Percentiles rank a stretch among this genome's conserved stretches.
Conservation (phyloP, 1,284 basidiomycete genomes). For the Gomphus bonarii region DNA sequence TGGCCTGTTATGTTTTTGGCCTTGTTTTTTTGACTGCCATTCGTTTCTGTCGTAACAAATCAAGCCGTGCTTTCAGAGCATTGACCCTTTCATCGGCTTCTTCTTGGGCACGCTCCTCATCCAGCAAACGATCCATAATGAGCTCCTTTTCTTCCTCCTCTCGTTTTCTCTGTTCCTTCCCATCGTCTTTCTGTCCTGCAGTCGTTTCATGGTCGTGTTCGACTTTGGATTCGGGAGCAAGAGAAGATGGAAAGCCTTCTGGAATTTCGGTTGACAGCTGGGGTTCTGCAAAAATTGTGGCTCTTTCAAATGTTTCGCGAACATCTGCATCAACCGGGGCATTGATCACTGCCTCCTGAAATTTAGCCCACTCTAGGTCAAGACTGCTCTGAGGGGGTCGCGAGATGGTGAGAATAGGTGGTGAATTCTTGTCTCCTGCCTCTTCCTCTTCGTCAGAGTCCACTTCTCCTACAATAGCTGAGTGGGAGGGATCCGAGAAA, state of each 20-base stretch:
- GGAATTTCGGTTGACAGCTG: slow-evolving; percentile 36
- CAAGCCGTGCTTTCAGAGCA: slow-evolving; percentile 52
- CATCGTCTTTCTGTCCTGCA: slow-evolving; percentile 27
- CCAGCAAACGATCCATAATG: slow-evolving; percentile 71
- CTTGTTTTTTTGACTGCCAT: slow-evolving; percentile 28
- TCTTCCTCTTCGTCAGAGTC: slow-evolving; percentile 39
- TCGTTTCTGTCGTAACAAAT: slow-evolving; percentile 47
- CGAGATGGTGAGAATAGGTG: background rate
- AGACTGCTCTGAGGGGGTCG: slow-evolving; percentile 27
- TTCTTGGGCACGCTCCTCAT: slow-evolving; percentile 75
- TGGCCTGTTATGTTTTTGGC: slow-evolving; percentile 13
- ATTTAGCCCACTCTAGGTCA: slow-evolving; percentile 33
- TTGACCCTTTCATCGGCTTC: slow-evolving; percentile 69
- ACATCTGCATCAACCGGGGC: slow-evolving; percentile 21
- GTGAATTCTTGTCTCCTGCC: slow-evolving; percentile 26
- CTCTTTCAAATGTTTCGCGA: slow-evolving; percentile 48
- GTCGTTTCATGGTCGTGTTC: slow-evolving; percentile 19
- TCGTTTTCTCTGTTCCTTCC: slow-evolving; percentile 32
- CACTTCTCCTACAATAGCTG: slow-evolving; percentile 26
- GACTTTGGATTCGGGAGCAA: slow-evolving; percentile 17
- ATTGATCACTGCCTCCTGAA: slow-evolving; percentile 49
- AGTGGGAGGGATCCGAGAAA: slow-evolving; percentile 65
- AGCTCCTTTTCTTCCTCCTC: slow-evolving; percentile 67
- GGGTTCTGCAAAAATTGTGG: slow-evolving; percentile 63
- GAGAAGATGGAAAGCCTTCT: slow-evolving; percentile 41